These are phyloP conservation scores for Diaporthe sp. DNA, from an alignment of 2,329 filamentous ascomycete species.

Conservation along the genomic window DNA sequence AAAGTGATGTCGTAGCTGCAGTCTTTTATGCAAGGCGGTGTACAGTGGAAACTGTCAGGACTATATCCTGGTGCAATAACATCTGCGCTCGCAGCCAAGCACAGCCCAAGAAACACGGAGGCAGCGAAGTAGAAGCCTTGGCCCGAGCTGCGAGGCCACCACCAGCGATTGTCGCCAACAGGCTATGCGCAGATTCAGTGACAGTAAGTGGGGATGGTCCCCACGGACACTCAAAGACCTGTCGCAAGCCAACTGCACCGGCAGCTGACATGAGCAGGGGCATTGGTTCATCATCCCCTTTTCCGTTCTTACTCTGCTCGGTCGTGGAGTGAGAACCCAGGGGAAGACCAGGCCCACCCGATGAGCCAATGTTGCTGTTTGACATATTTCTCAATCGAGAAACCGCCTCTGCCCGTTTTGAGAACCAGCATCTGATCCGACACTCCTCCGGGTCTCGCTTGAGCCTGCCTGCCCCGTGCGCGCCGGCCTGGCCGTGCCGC, in stretches of 20 bases:
- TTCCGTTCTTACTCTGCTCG: background rate
- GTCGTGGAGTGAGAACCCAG: background rate
- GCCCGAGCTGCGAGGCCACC: background rate
- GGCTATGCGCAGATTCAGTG: background rate
- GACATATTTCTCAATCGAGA: constrained; percentile 28
- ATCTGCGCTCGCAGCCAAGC: background rate
- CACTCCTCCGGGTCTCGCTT: constrained; percentile 5
- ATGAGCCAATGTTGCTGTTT: background rate
- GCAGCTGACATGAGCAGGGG: background rate
- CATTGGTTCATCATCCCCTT: no score
- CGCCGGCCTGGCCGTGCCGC: no score
- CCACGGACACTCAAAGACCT: background rate
- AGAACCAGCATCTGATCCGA: constrained; percentile 28
- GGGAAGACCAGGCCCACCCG: background rate
- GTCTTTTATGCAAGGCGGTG: background rate
- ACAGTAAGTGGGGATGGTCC: background rate
- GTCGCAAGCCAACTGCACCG: background rate
- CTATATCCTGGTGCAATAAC: background rate
- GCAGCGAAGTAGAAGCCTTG: background rate
- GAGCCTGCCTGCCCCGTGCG: background rate
- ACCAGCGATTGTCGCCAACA: background rate
- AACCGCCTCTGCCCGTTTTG: constrained; percentile 18
- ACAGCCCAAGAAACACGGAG: background rate
- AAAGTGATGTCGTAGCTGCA: background rate
- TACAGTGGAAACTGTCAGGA: background rate